Percentiles rank a stretch among this genome's conserved stretches.
Evolutionary conservation across 2,329 filamentous ascomycete genomes (phyloP).

Genomic region (Xylaria sp.): DNA sequence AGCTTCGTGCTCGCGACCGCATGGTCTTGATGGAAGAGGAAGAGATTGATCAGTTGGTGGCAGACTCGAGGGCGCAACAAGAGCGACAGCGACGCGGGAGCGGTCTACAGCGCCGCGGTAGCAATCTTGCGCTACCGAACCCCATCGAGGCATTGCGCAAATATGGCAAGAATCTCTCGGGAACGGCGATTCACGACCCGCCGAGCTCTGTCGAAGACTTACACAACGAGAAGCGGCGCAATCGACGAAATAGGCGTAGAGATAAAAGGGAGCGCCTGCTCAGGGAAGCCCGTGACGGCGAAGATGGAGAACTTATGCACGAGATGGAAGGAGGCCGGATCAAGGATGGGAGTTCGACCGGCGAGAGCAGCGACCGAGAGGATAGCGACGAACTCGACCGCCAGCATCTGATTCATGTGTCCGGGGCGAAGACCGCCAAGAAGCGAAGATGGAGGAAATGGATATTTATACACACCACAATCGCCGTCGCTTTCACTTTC

Average conservation of each 20-base stretch:
- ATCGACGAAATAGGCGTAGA: constrained; percentile 61
- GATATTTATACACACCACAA: constrained; percentile 64
- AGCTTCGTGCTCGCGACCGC: constrained; percentile 76
- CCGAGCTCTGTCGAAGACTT: constrained; percentile 62
- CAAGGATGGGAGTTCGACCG: constrained; percentile 72
- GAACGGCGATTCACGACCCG: constrained; percentile 55
- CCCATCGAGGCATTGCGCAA: constrained; percentile 58
- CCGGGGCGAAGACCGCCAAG: constrained; percentile 60
- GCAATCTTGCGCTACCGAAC: constrained; percentile 62
- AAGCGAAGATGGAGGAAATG: constrained; percentile 65
- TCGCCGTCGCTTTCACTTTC: constrained; percentile 65
- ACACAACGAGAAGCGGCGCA: constrained; percentile 61
- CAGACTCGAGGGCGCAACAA: constrained; percentile 60
- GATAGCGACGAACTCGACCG: constrained; percentile 69
- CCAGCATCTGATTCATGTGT: constrained; percentile 60
- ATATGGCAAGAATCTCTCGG: constrained; percentile 51
- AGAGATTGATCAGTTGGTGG: constrained; percentile 71
- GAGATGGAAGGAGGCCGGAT: constrained; percentile 78
- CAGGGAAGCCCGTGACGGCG: constrained; percentile 67
- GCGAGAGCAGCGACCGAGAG: constrained; percentile 70
- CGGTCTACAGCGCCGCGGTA: constrained; percentile 55
- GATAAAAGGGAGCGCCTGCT: constrained; percentile 65
- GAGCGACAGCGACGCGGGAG: constrained; percentile 59
- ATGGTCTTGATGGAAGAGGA: constrained; percentile 81
- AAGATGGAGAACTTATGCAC: constrained; percentile 83